Base-by-base conservation (phyloP, 2,329 filamentous ascomycete genomes). In the Paecilomyces dactylethromorphus region DNA sequence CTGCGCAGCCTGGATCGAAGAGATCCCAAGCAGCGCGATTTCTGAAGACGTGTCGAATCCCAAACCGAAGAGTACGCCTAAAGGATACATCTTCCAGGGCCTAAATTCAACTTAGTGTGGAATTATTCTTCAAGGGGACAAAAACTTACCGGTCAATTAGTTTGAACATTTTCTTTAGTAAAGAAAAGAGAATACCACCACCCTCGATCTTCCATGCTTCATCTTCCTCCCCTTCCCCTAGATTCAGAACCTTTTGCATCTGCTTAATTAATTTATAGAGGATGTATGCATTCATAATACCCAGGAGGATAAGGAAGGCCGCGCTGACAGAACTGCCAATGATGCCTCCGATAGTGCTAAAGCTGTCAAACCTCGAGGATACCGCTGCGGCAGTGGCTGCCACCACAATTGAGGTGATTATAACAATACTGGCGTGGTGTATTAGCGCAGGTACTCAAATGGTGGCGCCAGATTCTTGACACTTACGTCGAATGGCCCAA, bases 21-120 rank as follows among this genome's bases (percentile, higher is more conserved):
- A 89, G 63, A 97, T 96, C 0, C 93, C 94, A 0, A 99, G 76
- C 7, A 99, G 82, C 0, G 94, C 93, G 68, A 97, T 90, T 73
- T 99, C 93, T 7, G 91, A 96, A 49, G 90, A 95, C 0, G 94
- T 97, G 71, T 97, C 94, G 71, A 99, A 97, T 0, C 93, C 94
- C 0, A 97, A 80, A 0, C 93, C 94, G 68, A 93, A 97, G 3
- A 97, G 78, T 0, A 97, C 82, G 0, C 93, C 93, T 0, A 96
- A 78, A 0, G 91, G 92, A 65, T 95, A 94, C 92, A 96, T 96
- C 74, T 97, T 97, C 93, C 93, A 97, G 0, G 77, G 75, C 1
- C 76, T 78, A 53, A 7, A 10, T 49, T 26, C 50, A 5, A 51
- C n/a, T 55, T 21, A 24, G 56, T n/a, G 32, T 26, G 15, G 13